A percentile compares a stretch with the other conserved stretches of the same genome.
These are phyloP conservation scores for Rosa chinensis DNA, from an alignment of 306 rosid species.

Conservation along the genomic window DNA sequence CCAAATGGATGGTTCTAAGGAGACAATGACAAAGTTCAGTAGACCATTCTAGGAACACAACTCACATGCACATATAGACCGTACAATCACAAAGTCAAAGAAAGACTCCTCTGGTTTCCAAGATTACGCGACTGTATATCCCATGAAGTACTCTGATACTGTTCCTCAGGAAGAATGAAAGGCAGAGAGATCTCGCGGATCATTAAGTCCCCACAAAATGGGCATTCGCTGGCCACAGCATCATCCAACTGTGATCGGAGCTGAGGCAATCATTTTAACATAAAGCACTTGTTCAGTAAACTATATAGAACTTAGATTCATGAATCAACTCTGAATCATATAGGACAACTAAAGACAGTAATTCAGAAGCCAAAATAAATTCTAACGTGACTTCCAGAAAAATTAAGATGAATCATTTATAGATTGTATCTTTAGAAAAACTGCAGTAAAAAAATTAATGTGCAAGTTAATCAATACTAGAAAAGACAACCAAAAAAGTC, in stretches of 20 bases:
- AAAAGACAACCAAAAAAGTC: not conserved
- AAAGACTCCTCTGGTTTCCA: slow-evolving; percentile 64
- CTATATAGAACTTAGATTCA: not conserved
- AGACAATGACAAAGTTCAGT: not conserved
- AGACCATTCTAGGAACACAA: not conserved
- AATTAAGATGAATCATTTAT: not conserved
- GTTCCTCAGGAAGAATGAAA: slow-evolving; percentile 65
- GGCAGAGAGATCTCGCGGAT: slow-evolving; percentile 87
- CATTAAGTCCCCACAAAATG: slow-evolving; percentile 92
- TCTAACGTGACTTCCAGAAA: not conserved
- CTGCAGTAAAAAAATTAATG: not conserved
- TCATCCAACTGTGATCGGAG: slow-evolving; percentile 93
- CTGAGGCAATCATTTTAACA: slow-evolving; percentile 39
- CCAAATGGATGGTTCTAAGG: not conserved
- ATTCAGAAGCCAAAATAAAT: not conserved
- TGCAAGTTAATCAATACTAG: not conserved
- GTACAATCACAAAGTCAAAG: slow-evolving; percentile 50
- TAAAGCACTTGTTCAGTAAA: slow-evolving; percentile 15
- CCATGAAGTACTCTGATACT: slow-evolving; percentile 74
- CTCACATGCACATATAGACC: slow-evolving; percentile 2
- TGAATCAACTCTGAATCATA: not conserved
- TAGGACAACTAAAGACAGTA: not conserved
- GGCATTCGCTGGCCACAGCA: slow-evolving; percentile 93
- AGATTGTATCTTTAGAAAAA: not conserved
- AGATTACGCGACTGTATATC: slow-evolving; percentile 64